Evolutionary conservation across 192 early-diverging fungal species (phyloP).

Genomic region (Geranomyces michiganensis): DNA sequence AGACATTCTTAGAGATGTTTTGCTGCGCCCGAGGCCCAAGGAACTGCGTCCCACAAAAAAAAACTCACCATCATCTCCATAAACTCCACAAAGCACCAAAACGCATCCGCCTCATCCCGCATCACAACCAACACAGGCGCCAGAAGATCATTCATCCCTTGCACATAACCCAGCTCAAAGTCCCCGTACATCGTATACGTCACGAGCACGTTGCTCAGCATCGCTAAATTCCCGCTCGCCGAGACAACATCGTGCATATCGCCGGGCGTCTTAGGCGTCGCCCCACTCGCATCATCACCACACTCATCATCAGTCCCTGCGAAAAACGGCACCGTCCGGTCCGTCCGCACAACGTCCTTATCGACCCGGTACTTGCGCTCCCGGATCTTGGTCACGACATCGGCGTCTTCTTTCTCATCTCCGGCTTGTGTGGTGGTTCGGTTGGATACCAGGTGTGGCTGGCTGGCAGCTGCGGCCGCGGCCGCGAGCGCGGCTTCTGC

Average conservation of each 20-base stretch:
- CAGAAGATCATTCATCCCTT: constrained; percentile 96
- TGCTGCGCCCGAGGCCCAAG: not conserved
- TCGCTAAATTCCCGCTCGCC: constrained; percentile 77
- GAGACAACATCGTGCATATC: constrained; percentile 43
- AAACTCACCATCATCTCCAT: constrained; percentile 82
- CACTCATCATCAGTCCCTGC: constrained; percentile 16
- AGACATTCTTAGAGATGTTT: too few species aligned
- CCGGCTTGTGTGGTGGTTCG: constrained; percentile 39
- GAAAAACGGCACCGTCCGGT: constrained; percentile 84
- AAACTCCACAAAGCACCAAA: constrained; percentile 89
- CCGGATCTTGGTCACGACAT: constrained; percentile 53
- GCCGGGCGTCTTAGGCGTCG: constrained; percentile 60
- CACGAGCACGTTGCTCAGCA: constrained; percentile 89
- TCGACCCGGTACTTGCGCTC: constrained; percentile 68
- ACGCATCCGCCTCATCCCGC: constrained; percentile 84
- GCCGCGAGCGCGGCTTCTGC: constrained; percentile 18
- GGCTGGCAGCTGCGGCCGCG: not conserved
- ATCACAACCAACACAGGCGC: constrained; percentile 88
- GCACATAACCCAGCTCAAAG: constrained; percentile 58
- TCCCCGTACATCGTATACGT: constrained; percentile 86
- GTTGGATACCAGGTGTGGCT: too few species aligned
- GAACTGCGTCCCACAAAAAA: not conserved
- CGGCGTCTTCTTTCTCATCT: constrained; percentile 54
- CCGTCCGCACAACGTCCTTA: constrained; percentile 97
- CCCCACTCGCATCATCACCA: constrained; percentile 6